Evolutionary conservation across 768 basidiomycete species (phyloP).

Genomic region (Tulasnella calospora): DNA sequence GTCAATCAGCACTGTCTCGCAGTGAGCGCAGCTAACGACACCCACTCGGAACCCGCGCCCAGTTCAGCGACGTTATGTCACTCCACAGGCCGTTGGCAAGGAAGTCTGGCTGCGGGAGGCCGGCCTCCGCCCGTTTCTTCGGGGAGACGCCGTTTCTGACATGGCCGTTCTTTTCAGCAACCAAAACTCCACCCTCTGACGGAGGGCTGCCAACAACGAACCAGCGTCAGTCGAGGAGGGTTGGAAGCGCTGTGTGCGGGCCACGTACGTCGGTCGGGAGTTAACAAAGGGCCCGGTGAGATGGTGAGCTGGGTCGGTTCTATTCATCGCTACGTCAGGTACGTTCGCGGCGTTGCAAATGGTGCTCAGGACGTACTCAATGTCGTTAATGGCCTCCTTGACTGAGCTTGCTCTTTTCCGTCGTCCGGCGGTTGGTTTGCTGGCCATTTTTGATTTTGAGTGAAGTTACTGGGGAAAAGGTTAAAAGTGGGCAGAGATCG

Average conservation of each 20-base stretch:
- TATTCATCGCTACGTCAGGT: slow-evolving; percentile 29
- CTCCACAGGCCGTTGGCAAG: slow-evolving; percentile 39
- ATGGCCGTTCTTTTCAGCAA: not conserved
- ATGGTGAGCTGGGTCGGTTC: slow-evolving; percentile 55
- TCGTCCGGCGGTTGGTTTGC: slow-evolving; percentile 6
- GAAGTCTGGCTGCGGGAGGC: not conserved
- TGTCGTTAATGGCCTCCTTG: not conserved
- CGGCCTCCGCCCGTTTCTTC: not conserved
- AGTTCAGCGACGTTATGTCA: slow-evolving; percentile 52
- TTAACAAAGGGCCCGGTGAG: slow-evolving; percentile 55
- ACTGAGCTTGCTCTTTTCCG: slow-evolving; percentile 17
- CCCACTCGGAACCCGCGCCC: slow-evolving; percentile 70
- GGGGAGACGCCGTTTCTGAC: not conserved
- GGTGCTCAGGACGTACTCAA: not conserved
- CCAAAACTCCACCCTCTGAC: not conserved
- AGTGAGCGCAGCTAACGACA: slow-evolving; percentile 31
- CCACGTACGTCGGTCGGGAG: slow-evolving; percentile 53
- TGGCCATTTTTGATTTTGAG: not conserved
- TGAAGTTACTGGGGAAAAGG: not conserved
- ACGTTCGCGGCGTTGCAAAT: not conserved
- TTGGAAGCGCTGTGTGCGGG: not conserved
- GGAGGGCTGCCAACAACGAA: not conserved
- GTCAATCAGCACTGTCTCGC: not conserved
- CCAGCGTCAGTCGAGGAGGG: not conserved
- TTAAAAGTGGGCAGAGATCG: not conserved